These are phyloP conservation scores for Papiliotrema flavescens DNA, from an alignment of 1,284 basidiomycete species.

Conservation along the genomic window DNA sequence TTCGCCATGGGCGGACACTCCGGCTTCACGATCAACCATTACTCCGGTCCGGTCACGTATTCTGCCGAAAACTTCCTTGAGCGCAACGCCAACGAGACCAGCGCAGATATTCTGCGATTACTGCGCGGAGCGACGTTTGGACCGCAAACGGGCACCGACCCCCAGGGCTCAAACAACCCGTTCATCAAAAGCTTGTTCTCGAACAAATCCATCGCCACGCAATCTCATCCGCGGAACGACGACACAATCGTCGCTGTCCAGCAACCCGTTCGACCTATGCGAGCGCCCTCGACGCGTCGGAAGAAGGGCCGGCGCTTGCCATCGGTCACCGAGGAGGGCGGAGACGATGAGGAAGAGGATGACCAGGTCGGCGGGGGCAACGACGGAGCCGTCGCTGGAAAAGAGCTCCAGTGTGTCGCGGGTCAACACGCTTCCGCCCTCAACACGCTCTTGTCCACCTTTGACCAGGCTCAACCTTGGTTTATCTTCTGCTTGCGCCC, in stretches of 20 bases:
- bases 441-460: constrained; percentile 79
- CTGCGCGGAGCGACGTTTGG: constrained; percentile 59
- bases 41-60: constrained; percentile 85
- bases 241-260: constrained; percentile 92
- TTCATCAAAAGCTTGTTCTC: constrained; percentile 90
- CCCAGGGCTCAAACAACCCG: constrained; percentile 74
- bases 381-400: constrained; percentile 65
- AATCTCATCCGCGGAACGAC: constrained; percentile 84
- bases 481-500: constrained; percentile 89
- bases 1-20: constrained; percentile 84
- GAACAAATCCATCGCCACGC: constrained; percentile 79
- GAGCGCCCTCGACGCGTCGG: constrained; percentile 79
- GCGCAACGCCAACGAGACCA: constrained; percentile 81
- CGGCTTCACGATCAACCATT: constrained; percentile 90
- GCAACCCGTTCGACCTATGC: constrained; percentile 87
- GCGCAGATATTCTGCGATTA: constrained; percentile 87
- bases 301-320: constrained; percentile 58
- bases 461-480: constrained; percentile 89
- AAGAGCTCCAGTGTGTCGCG: constrained; percentile 62
- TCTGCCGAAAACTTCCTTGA: constrained; percentile 85
- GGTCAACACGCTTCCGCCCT: constrained; percentile 83
- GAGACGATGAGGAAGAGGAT: constrained; percentile 54
- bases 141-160: constrained; percentile 48
- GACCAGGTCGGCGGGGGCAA: constrained; percentile 40
- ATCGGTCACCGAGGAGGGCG: constrained; percentile 56